Conservation (phyloP, 257 asterid species). For the Nicotiana tomentosiformis region DNA sequence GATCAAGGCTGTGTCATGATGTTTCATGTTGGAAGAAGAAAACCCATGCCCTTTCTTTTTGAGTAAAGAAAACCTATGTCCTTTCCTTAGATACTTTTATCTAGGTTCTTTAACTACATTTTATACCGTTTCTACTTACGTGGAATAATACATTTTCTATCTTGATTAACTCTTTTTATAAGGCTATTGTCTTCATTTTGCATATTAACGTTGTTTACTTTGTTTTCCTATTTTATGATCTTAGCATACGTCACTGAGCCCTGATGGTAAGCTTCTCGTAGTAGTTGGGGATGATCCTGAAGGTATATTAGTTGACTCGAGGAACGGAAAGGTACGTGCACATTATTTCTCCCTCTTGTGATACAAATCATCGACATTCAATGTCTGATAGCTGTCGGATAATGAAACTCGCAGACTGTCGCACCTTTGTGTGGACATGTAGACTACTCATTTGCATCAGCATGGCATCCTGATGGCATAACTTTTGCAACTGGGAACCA, state of each 20-base stretch:
- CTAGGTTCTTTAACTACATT: not conserved
- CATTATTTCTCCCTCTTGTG: not conserved
- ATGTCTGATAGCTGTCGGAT: not conserved
- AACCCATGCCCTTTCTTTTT: not conserved
- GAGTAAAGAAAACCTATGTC: not conserved
- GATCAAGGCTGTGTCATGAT: not conserved
- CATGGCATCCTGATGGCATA: conserved; percentile 85
- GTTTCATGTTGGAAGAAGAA: not conserved
- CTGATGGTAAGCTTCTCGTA: conserved; percentile 67
- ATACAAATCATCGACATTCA: not conserved
- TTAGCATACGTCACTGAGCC: conserved; percentile 86
- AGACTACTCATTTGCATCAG: conserved; percentile 81
- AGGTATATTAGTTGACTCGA: conserved; percentile 65
- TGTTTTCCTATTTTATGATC: conserved; percentile 3
- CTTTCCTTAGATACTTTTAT: not conserved
- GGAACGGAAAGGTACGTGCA: conserved; percentile 55
- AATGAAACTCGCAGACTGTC: conserved; percentile 30
- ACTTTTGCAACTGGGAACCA: conserved; percentile 93
- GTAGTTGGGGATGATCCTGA: conserved; percentile 80
- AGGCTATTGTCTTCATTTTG: not conserved
- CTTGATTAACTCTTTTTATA: not conserved
- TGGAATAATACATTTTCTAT: not conserved
- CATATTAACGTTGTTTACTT: not conserved
- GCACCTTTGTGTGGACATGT: conserved; percentile 55
- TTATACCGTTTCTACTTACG: not conserved